A percentile compares a stretch with the other conserved stretches of the same genome.
phyloP scores from a whole-genome alignment of 2,329 filamentous ascomycete species.

The Aspergillus cejpii region DNA sequence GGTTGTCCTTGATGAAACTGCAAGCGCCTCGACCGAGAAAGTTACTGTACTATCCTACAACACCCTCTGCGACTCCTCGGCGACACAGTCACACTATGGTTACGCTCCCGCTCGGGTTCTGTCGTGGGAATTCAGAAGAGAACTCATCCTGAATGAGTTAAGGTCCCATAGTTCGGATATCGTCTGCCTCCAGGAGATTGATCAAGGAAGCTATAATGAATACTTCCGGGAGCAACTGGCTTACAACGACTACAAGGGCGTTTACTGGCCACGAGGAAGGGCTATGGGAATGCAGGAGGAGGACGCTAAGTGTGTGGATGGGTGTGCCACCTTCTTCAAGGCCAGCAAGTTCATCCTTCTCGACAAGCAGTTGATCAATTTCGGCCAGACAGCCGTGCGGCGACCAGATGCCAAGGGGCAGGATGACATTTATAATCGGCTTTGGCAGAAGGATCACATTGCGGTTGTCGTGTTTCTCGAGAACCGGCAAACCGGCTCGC shows the following conservation, averaged over 20 bases:
- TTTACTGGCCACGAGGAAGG: constrained; percentile 85
- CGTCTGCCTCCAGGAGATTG: constrained; percentile 87
- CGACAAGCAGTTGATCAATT: constrained; percentile 91
- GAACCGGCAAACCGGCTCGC: constrained; percentile 80
- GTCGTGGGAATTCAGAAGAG: constrained; percentile 77
- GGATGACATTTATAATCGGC: constrained; percentile 94
- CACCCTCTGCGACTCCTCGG: constrained; percentile 89
- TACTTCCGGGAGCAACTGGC: constrained; percentile 84
- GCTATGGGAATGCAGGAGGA: constrained; percentile 87
- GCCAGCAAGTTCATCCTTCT: constrained; percentile 87
- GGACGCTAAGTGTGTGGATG: constrained; percentile 84
- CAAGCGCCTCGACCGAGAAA: constrained; percentile 49
- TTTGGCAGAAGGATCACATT: constrained; percentile 98
- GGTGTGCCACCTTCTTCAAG: constrained; percentile 96
- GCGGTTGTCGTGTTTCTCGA: constrained; percentile 88
- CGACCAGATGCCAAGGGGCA: constrained; percentile 95
- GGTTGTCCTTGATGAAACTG: constrained; percentile 61
- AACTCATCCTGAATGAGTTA: constrained; percentile 77
- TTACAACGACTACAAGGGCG: constrained; percentile 83
- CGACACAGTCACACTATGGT: constrained; percentile 75
- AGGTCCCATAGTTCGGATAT: constrained; percentile 76
- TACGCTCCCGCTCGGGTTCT: constrained; percentile 80
- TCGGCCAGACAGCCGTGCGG: constrained; percentile 85
- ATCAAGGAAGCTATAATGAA: constrained; percentile 83
- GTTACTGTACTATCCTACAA: constrained; percentile 91